Evolutionary conservation across 139 green algal genomes (phyloP).

Genomic region (Chlamydomonas asymmetrica): DNA sequence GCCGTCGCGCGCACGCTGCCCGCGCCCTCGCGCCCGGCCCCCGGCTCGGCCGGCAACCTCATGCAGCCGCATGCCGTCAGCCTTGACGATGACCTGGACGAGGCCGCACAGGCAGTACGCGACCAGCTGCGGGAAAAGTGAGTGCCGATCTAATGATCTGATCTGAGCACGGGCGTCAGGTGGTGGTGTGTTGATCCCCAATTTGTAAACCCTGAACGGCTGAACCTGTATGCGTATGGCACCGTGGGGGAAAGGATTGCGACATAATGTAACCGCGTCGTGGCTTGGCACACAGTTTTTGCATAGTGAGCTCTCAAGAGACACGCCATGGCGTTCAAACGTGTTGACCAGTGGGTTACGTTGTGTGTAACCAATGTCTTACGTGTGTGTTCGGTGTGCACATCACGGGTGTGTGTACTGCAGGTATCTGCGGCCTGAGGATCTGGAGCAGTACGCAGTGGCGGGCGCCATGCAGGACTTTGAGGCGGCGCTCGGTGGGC

Average conservation of each 20-base stretch:
- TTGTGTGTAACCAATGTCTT: no score
- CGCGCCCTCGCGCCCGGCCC: slow-evolving; percentile 4
- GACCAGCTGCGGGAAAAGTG: slow-evolving; percentile 22
- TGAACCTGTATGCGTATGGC: background rate
- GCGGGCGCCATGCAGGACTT: slow-evolving; percentile 57
- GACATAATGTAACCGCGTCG: no score
- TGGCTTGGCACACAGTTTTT: no score
- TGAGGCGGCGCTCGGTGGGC: slow-evolving; percentile 51
- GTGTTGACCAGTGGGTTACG: no score
- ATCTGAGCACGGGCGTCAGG: no score
- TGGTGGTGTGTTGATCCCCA: no score
- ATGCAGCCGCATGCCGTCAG: slow-evolving; percentile 57
- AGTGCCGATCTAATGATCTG: no score
- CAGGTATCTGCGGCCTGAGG: slow-evolving; percentile 62
- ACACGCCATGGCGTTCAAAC: no score
- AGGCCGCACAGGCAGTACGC: slow-evolving; percentile 59
- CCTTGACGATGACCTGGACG: slow-evolving; percentile 86
- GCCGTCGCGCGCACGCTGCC: slow-evolving; percentile 69
- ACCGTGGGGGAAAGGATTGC: no score
- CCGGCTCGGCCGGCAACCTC: background rate
- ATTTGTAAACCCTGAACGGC: background rate
- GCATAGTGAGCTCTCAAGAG: no score
- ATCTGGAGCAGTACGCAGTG: slow-evolving; percentile 75
- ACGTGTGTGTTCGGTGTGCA: no score
- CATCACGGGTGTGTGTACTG: background rate